Evolutionary conservation across 371 early-diverging fungal species (phyloP).

Genomic region (Dinochytrium kinnereticum): DNA sequence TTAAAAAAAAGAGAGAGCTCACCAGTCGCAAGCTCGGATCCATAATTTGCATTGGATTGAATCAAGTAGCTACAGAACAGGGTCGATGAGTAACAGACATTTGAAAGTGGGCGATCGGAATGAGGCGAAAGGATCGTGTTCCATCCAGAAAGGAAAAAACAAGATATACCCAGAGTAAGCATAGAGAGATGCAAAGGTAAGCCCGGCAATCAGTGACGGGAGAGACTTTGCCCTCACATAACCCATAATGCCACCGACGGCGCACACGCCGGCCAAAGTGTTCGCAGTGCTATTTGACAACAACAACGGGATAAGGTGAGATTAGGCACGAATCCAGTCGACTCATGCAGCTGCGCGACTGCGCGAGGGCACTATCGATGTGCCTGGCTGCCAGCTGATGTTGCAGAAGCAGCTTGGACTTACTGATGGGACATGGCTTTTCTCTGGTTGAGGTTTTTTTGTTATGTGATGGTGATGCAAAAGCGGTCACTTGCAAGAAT

Average conservation of each 20-base stretch:
- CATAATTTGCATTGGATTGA: slow-evolving; percentile 67
- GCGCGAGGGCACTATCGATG: too few relatives aligned
- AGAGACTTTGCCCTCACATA: slow-evolving; percentile 62
- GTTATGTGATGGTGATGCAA: background rate
- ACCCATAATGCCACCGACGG: slow-evolving; percentile 65
- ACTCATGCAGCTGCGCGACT: too few relatives aligned
- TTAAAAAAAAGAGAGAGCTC: slow-evolving; percentile 13
- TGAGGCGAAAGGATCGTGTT: background rate
- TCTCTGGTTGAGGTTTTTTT: background rate
- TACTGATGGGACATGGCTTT: background rate
- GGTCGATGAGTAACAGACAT: background rate
- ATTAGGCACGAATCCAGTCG: too few relatives aligned
- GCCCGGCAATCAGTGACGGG: slow-evolving; percentile 69
- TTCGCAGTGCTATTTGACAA: slow-evolving; percentile 47
- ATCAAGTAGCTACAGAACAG: slow-evolving; percentile 53
- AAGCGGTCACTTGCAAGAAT: background rate
- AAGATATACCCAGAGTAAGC: slow-evolving; percentile 56
- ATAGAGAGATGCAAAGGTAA: slow-evolving; percentile 66
- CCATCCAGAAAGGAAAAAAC: background rate
- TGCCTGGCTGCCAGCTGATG: too few relatives aligned
- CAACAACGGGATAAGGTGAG: too few relatives aligned
- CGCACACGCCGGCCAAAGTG: slow-evolving; percentile 58
- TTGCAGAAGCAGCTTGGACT: too few relatives aligned
- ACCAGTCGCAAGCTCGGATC: slow-evolving; percentile 66
- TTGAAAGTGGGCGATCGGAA: background rate